Base-by-base conservation (phyloP, 2,329 filamentous ascomycete genomes). In the Pseudocercospora crystallina region DNA sequence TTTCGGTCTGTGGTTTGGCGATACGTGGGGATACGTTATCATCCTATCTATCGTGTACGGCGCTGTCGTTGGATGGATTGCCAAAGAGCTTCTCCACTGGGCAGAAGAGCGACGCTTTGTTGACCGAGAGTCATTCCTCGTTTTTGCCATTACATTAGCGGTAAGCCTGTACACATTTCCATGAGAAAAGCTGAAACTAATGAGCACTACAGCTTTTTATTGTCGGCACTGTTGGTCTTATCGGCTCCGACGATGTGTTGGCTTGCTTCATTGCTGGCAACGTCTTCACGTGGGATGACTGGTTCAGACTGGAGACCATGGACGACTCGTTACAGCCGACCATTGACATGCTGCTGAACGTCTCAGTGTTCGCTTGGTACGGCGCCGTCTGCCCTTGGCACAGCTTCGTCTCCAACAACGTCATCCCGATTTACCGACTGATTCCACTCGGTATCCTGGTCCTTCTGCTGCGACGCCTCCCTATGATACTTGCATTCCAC, bases 271-370 rank as follows among this genome's bases (percentile, higher is more conserved):
- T 96, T 61, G 91, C 91, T 2, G 91, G 91, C 1, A 96, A 95
- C 64, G 82, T 82, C 1, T 95, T 96, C 60, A 95, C 89, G 0
- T 38, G 89, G 83, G 90, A 95, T 66, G 90, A 95, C 70, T 95
- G 89, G 90, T 96, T 96, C 71, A 86, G 91, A 0, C 75, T 92
- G 1, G 88, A 95, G 69, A 96, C 91, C 0, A 75, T 86, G 61
- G 91, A 96, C 60, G 92, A 96, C 68, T 91, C 88, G 2, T 79
- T 96, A n/a, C 90, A 96, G 66, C 90, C 90, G 0, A 96, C 90
- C 0, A 87, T 96, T 39, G 90, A 96, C 68, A 95, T 96, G 90
- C 78, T 96, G 2, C 84, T 96, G 50, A 96, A 96, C 65, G 82
- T 95, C 3, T 78, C 85, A 13, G 81, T 96, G 34, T 96, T 96